Evolutionary conservation across 352 stramenopile genomes (phyloP).

Genomic region (Globisporangium cylindrosporum): DNA sequence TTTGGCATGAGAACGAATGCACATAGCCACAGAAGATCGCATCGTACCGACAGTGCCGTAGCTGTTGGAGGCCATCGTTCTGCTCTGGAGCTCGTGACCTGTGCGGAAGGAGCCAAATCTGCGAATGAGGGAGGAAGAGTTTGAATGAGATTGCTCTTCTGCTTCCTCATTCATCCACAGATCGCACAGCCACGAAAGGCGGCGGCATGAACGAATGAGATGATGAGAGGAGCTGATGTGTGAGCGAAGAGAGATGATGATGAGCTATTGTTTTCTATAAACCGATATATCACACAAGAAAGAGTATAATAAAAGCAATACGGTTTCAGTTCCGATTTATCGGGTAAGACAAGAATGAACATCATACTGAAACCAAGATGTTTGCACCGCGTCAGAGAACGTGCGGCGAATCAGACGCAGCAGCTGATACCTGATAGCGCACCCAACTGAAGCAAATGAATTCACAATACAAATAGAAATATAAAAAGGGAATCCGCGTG

Average conservation of each 20-base stretch:
- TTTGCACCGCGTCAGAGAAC: neutral
- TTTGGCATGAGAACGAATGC: neutral
- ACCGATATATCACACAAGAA: neutral
- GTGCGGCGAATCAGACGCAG: conserved; percentile 4
- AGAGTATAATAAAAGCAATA: neutral
- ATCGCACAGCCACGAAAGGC: neutral
- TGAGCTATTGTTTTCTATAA: neutral
- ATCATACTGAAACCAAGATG: too few species aligned
- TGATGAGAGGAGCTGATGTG: conserved; percentile 3
- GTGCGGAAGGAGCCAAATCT: neutral
- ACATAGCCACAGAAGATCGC: neutral
- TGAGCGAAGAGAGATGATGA: neutral
- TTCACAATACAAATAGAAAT: neutral
- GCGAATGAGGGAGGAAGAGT: neutral
- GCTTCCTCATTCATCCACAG: neutral
- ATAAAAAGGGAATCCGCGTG: neutral
- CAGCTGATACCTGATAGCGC: neutral
- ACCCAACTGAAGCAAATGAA: neutral
- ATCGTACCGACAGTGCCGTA: conserved; percentile 14
- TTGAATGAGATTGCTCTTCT: too few species aligned
- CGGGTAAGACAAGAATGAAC: too few species aligned
- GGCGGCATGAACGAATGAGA: neutral
- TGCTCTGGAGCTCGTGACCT: neutral
- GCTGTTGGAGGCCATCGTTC: conserved; percentile 11
- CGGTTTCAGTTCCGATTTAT: too few species aligned